Conservation (phyloP, 345 rosid species). For the Salix brachista region DNA sequence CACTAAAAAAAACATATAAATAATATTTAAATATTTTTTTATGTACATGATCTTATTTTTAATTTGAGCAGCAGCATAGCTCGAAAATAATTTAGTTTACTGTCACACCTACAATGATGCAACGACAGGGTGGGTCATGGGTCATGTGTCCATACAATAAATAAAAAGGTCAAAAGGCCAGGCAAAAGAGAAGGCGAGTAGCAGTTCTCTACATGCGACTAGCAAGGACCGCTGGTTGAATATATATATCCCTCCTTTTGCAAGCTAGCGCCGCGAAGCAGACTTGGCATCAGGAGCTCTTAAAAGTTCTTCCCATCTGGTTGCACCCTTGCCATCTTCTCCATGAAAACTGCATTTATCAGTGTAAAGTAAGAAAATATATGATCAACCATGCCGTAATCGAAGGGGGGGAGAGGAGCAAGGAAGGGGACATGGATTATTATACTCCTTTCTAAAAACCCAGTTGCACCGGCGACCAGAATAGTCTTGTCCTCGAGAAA, state of each 20-base stretch:
- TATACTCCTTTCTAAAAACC: slow-evolving; percentile 60
- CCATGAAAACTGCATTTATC: slow-evolving; percentile 56
- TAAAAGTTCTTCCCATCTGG: slow-evolving; percentile 75
- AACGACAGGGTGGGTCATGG: too few relatives aligned
- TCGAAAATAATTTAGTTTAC: too few relatives aligned
- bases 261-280: slow-evolving; percentile 51
- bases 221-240: too few relatives aligned
- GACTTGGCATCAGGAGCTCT: slow-evolving; percentile 68
- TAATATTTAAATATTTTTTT: too few relatives aligned
- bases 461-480: slow-evolving; percentile 59
- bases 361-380: background rate
- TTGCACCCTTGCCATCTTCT: slow-evolving; percentile 74
- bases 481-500: slow-evolving; percentile 56
- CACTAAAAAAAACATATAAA: too few relatives aligned
- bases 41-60: too few relatives aligned
- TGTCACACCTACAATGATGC: too few relatives aligned
- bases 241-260: slow-evolving; percentile 51
- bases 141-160: too few relatives aligned
- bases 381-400: background rate
- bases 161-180: too few relatives aligned
- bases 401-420: background rate
- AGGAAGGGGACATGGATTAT: background rate
- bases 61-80: too few relatives aligned
- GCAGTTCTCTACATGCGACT: too few relatives aligned
- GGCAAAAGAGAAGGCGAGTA: too few relatives aligned